Evolutionary conservation across 345 rosid species (phyloP).

Genomic region (Syzygium jambos): DNA sequence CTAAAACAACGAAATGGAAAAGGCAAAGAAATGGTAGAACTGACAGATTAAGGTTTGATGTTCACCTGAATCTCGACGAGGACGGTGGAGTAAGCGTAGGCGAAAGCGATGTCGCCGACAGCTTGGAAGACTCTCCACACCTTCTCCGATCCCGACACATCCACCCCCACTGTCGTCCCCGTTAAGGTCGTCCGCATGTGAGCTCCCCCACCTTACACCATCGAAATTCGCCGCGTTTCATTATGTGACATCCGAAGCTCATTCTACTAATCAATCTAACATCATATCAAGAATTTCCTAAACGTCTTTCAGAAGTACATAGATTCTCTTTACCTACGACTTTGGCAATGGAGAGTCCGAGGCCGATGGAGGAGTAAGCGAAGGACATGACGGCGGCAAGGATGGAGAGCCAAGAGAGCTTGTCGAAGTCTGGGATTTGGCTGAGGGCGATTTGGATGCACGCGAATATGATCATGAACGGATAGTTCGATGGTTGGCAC

Average conservation of each 20-base stretch:
- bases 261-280: neutral
- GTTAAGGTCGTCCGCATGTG: slow-evolving; percentile 37
- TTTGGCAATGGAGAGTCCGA: slow-evolving; percentile 72
- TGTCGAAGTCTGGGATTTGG: slow-evolving; percentile 82
- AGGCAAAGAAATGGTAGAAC: neutral
- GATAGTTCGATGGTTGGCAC: slow-evolving; percentile 50
- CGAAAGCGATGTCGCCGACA: slow-evolving; percentile 78
- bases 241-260: neutral
- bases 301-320: neutral
- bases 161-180: slow-evolving; percentile 50
- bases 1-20: too few relatives aligned
- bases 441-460: slow-evolving; percentile 57
- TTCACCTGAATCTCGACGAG: slow-evolving; percentile 82
- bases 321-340: slow-evolving; percentile 13
- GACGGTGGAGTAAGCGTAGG: slow-evolving; percentile 71
- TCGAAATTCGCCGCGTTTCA: neutral
- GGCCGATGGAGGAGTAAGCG: slow-evolving; percentile 62
- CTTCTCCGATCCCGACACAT: slow-evolving; percentile 63
- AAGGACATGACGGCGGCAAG: slow-evolving; percentile 88
- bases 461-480: slow-evolving; percentile 65
- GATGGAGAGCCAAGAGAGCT: slow-evolving; percentile 84
- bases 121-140: slow-evolving; percentile 79
- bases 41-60: neutral
- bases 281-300: neutral
- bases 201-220: slow-evolving; percentile 12